phyloP scores from a whole-genome alignment of 768 basidiomycete species.

The Candolleomyces eurysporus region DNA sequence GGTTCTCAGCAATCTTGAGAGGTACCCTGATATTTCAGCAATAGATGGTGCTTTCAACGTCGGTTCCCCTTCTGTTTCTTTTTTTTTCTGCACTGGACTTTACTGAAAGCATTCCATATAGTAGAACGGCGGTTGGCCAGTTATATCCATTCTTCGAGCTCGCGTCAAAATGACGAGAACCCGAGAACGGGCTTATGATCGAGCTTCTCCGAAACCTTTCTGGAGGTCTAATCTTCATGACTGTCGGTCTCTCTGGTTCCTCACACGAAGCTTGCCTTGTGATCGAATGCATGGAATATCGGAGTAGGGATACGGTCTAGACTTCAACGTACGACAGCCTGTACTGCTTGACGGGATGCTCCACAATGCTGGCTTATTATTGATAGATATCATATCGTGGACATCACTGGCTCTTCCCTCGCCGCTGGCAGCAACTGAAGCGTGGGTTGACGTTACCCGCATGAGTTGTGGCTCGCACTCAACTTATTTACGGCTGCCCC shows the following conservation, averaged over 20 bases:
- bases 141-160: slow-evolving; percentile 22
- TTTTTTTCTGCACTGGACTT: not conserved
- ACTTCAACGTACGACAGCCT: slow-evolving; percentile 42
- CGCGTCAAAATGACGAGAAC: slow-evolving; percentile 24
- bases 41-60: slow-evolving; percentile 62
- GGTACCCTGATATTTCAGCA: slow-evolving; percentile 38
- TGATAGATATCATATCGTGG: slow-evolving; percentile 47
- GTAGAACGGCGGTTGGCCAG: slow-evolving; percentile 62
- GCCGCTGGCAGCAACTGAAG: slow-evolving; percentile 66
- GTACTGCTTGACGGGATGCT: not conserved
- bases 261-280: slow-evolving; percentile 39
- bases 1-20: slow-evolving; percentile 55
- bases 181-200: slow-evolving; percentile 33
- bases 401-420: slow-evolving; percentile 61
- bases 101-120: slow-evolving; percentile 15
- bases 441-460: slow-evolving; percentile 65
- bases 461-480: slow-evolving; percentile 54
- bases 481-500: slow-evolving; percentile 58
- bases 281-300: not conserved
- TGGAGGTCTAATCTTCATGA: slow-evolving; percentile 37
- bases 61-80: slow-evolving; percentile 13
- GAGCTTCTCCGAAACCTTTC: slow-evolving; percentile 29
- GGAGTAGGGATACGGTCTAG: slow-evolving; percentile 30
- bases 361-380: not conserved
- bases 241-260: slow-evolving; percentile 69